Conservation (phyloP, 495 filamentous ascomycete genomes). For the Neurospora intermedia region DNA sequence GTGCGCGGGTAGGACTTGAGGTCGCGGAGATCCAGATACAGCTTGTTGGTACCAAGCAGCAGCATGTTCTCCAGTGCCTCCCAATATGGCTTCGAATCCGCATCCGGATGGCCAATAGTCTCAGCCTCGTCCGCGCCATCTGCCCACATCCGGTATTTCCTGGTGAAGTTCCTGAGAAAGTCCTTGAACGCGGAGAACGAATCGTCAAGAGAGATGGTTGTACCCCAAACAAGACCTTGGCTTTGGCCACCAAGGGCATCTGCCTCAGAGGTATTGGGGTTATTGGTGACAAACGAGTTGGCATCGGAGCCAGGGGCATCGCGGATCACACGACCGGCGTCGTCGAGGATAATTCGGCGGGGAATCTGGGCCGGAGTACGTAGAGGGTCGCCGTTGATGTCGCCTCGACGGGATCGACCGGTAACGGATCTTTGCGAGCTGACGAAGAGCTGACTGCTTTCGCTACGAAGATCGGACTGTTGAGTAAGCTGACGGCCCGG, state of each 20-base stretch:
- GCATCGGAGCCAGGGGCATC: constrained; percentile 59
- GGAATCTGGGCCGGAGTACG: constrained; percentile 54
- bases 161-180: constrained; percentile 80
- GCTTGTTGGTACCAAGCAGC: constrained; percentile 63
- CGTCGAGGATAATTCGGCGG: constrained; percentile 69
- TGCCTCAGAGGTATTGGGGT: constrained; percentile 84
- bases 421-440: constrained; percentile 46
- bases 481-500: constrained; percentile 51
- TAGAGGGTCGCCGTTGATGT: constrained; percentile 69
- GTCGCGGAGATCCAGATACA: constrained; percentile 83
- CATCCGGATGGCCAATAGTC: constrained; percentile 50
- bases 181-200: constrained; percentile 79
- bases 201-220: constrained; percentile 87
- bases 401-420: constrained; percentile 58
- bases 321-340: constrained; percentile 61
- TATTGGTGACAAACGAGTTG: constrained; percentile 72
- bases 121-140: constrained; percentile 73
- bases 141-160: constrained; percentile 84
- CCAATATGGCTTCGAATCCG: constrained; percentile 66
- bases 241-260: constrained; percentile 73
- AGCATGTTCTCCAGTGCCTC: constrained; percentile 85
- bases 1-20: constrained; percentile 90
- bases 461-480: constrained; percentile 58
- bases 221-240: constrained; percentile 88
- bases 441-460: constrained; percentile 80